phyloP scores from a whole-genome alignment of 2,329 filamentous ascomycete genomes.

The Ceratocystis lukuohia region DNA sequence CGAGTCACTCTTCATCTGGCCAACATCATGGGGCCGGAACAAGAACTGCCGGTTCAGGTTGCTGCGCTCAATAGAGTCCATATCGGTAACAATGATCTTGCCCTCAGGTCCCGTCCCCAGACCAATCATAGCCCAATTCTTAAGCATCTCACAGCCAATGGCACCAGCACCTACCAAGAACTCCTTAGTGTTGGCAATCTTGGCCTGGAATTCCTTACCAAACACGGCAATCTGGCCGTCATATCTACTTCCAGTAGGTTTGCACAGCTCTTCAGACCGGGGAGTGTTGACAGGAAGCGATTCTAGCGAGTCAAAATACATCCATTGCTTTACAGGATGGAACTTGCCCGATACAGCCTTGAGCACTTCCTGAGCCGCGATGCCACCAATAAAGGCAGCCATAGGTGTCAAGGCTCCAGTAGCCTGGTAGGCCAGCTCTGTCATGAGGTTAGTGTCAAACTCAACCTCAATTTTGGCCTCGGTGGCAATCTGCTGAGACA shows the following conservation, averaged over 20 bases:
- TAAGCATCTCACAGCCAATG: slow-evolving; percentile 97
- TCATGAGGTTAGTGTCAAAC: slow-evolving; percentile 81
- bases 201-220: slow-evolving; percentile 84
- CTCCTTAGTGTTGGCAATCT: slow-evolving; percentile 76
- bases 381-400: slow-evolving; percentile 88
- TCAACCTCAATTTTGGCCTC: slow-evolving; percentile 69
- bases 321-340: slow-evolving; percentile 84
- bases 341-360: slow-evolving; percentile 98
- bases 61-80: slow-evolving; percentile 98
- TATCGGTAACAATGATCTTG: slow-evolving; percentile 86
- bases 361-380: slow-evolving; percentile 85
- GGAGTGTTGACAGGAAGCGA: slow-evolving; percentile 64
- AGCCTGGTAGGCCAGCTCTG: slow-evolving; percentile 89
- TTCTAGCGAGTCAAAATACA: slow-evolving; percentile 97
- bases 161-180: slow-evolving; percentile 94
- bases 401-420: slow-evolving; percentile 81
- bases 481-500: slow-evolving; percentile 60
- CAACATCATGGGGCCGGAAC: slow-evolving; percentile 87
- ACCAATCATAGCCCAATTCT: slow-evolving; percentile 99
- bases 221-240: slow-evolving; percentile 97
- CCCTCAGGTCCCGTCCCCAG: slow-evolving; percentile 78
- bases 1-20: slow-evolving; percentile 90
- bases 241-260: slow-evolving; percentile 72
- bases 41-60: slow-evolving; percentile 96
- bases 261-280: slow-evolving; percentile 77